Evolutionary conservation across 768 basidiomycete genomes (phyloP).

Genomic region (Lentinula lateritia): DNA sequence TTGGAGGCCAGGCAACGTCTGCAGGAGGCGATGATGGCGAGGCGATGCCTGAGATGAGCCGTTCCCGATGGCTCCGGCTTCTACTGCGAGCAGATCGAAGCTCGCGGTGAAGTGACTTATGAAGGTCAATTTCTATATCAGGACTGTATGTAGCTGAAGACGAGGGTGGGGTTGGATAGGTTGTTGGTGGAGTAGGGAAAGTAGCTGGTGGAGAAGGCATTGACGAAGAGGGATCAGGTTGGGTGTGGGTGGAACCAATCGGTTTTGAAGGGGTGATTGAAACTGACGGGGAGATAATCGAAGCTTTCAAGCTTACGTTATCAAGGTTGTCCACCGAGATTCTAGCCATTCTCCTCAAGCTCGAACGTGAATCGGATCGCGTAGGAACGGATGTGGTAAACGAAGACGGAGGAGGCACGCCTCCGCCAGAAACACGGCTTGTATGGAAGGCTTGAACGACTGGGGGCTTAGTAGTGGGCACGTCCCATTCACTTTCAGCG

Average conservation of each 20-base stretch:
- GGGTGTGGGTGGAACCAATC: neutral
- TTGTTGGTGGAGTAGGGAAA: neutral
- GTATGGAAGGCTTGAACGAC: neutral
- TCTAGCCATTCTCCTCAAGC: neutral
- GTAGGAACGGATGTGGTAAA: neutral
- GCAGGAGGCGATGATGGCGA: neutral
- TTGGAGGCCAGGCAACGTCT: neutral
- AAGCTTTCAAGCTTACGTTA: neutral
- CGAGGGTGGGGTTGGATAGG: neutral
- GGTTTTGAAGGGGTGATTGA: neutral
- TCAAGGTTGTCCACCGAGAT: conserved; percentile 2
- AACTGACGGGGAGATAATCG: neutral
- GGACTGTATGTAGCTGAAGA: neutral
- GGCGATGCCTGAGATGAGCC: neutral
- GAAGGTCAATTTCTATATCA: neutral
- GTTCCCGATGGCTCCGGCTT: conserved; percentile 6
- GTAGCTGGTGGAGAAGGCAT: neutral
- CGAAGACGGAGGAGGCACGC: neutral
- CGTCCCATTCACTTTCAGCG: conserved; percentile 4
- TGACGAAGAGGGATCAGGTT: neutral
- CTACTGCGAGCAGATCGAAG: conserved; percentile 3
- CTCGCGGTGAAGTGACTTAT: conserved; percentile 3
- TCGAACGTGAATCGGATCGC: neutral
- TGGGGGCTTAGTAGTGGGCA: neutral
- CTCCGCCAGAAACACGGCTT: neutral